Base-by-base conservation (phyloP, 2,329 filamentous ascomycete species). In the Colletotrichum musicola region DNA sequence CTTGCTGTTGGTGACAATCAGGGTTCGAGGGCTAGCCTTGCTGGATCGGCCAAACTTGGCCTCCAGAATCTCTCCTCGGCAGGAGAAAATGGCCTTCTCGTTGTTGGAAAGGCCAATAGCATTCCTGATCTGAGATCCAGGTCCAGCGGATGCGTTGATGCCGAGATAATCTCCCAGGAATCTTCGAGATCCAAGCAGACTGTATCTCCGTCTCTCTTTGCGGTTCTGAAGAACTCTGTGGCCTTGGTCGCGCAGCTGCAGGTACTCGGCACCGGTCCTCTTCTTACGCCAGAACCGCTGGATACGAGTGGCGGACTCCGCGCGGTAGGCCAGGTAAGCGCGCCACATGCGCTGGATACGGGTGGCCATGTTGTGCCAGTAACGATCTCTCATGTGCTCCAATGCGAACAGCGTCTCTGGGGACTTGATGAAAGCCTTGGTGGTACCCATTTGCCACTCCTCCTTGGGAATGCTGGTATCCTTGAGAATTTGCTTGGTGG, bases 291-390 rank as follows among this genome's bases (percentile, higher is more conserved):
- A 99, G 84, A 97, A 95, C 49, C 94, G 89, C 78, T 98, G 96
- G 72, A 99, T 98, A 40, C 96, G 90, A 14, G 92, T 97, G 6
- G 96, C 96, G 68, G 93, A 96, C 81, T 99, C 96, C 27, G 90
- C 92, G 51, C 96, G 90, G 80, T 98, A 98, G 5, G 95, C 91
- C 47, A 98, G 87, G 77, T 98, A 98, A 60, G 97, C 97, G 75
- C 96, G 89, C 96, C 96, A 99, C 77, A 97, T 96, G 73, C 96
- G 89, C 82, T 99, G 96, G 68, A 99, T 98, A 68, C 96, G 90
- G 69, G 95, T 97, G 4, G 96, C 96, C 96, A 99, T 98, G 82
- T 98, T 99, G 81, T 98, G 95, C 95, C 95, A 98, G 81, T 98
- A 99, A 64, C 93, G 88, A 78, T 99, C 96, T 77, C 96, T 90